Conservation (phyloP, 2,329 filamentous ascomycete genomes). For the Monascus ruber region DNA sequence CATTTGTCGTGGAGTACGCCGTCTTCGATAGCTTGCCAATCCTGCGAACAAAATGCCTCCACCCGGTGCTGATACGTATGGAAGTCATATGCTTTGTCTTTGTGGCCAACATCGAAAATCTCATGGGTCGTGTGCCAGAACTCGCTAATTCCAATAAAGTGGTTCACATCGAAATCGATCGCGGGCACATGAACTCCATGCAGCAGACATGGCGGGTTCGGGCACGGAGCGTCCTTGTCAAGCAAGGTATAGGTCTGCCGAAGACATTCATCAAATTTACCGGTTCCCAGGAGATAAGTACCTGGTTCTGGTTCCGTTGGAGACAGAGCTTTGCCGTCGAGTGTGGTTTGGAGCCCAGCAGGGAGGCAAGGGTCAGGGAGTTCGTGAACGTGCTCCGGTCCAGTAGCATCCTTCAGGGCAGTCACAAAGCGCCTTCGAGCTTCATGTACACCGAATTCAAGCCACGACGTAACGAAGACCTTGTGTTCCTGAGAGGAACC, state of each 20-base stretch:
- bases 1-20: constrained; percentile 56
- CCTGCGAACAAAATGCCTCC: constrained; percentile 68
- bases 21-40: constrained; percentile 66
- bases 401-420: constrained; percentile 56
- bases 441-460: constrained; percentile 94
- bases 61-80: constrained; percentile 79
- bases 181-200: constrained; percentile 87
- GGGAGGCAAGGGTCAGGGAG: constrained; percentile 88
- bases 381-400: constrained; percentile 48
- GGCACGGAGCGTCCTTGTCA: constrained; percentile 77
- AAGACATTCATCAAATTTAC: constrained; percentile 76
- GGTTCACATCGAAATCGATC: constrained; percentile 94
- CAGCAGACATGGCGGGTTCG: constrained; percentile 73
- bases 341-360: constrained; percentile 58
- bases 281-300: constrained; percentile 64
- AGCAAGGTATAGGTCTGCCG: constrained; percentile 72
- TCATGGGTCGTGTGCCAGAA: constrained; percentile 99
- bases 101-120: constrained; percentile 68
- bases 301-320: constrained; percentile 28
- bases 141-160: constrained; percentile 94
- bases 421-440: constrained; percentile 78
- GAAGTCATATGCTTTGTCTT: constrained; percentile 76
- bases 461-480: constrained; percentile 92
- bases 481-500: constrained; percentile 68
- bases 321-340: constrained; percentile 51